Base-by-base conservation (phyloP, 495 filamentous ascomycete genomes). In the Penicillium arizonense region DNA sequence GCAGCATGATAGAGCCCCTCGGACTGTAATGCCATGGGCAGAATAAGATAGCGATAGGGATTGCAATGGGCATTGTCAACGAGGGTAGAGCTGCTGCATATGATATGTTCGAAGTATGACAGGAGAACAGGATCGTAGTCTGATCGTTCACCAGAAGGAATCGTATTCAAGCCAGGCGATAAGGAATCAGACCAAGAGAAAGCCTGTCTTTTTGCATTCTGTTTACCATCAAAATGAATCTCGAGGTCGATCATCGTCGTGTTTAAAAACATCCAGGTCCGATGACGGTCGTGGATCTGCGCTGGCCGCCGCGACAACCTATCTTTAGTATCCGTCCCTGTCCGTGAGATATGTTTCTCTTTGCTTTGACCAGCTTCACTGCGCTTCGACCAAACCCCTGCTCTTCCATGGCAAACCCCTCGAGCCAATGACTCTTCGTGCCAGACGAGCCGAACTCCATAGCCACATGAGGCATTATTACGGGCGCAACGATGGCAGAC, bases 41-140 rank as follows among this genome's bases (percentile, higher is more conserved):
- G 47, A 43, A 67, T 64, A 1, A 64, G 45, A 43, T 67, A 60
- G 43, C 58, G 61, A 52, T 67, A 64, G 9, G 63, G 61, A 23
- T 64, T 67, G 24, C 58, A 56, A 34, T 55, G 44, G 3, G 55
- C 58, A 35, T 64, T 61, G 34, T 64, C 61, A 35, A 64, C 47
- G 20, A 67, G 44, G 1, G 63, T 67, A 6, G 52, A 55, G 14
- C 61, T 64, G 37, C 64, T 64, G 58, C 61, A 64, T 11, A 67
- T 59, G 2, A 57, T 50, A 5, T 57, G 44, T 28, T 64, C 58
- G 18, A 62, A 64, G 23, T 62, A 67, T 13, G 64, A 55, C 28
- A 62, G 43, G 4, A 67, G 53, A 23, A 38, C 40, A 2, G 55
- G 49, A 32, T 67, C 56, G 9, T 40, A 57, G 0, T 60, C 48